Percentiles rank a stretch among this genome's conserved stretches.
These are phyloP conservation scores for Anthostomella pinea DNA, from an alignment of 2,329 filamentous ascomycete species.

Conservation along the genomic window DNA sequence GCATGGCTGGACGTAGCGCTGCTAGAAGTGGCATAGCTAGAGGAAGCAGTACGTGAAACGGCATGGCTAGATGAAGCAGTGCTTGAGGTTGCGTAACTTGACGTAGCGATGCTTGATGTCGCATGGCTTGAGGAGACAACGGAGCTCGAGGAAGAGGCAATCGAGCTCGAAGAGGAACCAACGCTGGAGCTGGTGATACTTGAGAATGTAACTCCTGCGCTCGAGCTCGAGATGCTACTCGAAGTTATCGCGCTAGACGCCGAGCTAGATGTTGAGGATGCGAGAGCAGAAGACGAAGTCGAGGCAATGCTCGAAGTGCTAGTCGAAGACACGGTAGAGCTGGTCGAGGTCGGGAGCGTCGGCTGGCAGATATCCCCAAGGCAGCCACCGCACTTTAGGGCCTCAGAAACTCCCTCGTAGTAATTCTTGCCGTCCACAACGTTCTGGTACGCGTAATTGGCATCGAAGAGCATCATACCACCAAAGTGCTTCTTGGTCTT, in stretches of 20 bases:
- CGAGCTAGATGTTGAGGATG: slow-evolving; percentile 1
- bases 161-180: no score
- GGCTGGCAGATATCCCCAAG: slow-evolving; percentile 21
- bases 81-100: neutral
- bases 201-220: no score
- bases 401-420: slow-evolving; percentile 36
- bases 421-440: slow-evolving; percentile 34
- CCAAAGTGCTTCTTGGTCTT: slow-evolving; percentile 38
- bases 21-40: slow-evolving; percentile 2
- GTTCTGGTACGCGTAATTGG: slow-evolving; percentile 35
- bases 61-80: neutral
- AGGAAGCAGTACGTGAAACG: no score
- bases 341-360: slow-evolving; percentile 4
- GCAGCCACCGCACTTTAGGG: slow-evolving; percentile 37
- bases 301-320: slow-evolving; percentile 7
- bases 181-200: no score
- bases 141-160: slow-evolving; percentile 5
- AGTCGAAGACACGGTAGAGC: slow-evolving; percentile 7
- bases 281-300: slow-evolving; percentile 1
- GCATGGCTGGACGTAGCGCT: slow-evolving; percentile 3
- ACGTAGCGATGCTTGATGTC: slow-evolving; percentile 3
- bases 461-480: slow-evolving; percentile 47
- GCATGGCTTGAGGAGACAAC: neutral
- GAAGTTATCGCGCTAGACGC: slow-evolving; percentile 3
- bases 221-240: no score